A percentile compares a stretch with the other conserved stretches of the same genome.
phyloP scores from a whole-genome alignment of 768 basidiomycete species.

The Serendipita indica region DNA sequence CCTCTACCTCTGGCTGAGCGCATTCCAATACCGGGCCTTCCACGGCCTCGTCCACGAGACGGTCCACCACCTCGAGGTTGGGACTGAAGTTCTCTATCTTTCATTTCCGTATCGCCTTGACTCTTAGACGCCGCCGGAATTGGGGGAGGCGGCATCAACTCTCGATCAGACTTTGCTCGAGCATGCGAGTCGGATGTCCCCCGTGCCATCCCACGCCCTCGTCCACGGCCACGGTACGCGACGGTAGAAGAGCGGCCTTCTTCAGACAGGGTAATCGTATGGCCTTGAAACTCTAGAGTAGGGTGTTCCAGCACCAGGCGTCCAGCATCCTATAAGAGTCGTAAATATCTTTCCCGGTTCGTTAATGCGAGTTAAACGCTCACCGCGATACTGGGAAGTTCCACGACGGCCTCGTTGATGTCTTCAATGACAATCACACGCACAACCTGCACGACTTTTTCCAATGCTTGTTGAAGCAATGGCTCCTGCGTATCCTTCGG shows the following conservation, averaged over 20 bases:
- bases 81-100: neutral
- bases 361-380: slow-evolving; percentile 17
- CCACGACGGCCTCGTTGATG: slow-evolving; percentile 28
- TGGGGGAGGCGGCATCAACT: neutral
- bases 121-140: neutral
- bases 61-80: neutral
- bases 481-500: slow-evolving; percentile 73
- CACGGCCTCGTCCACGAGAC: neutral
- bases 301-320: slow-evolving; percentile 57
- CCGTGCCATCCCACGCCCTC: neutral
- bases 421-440: slow-evolving; percentile 63
- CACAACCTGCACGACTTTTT: slow-evolving; percentile 55
- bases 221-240: neutral
- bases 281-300: slow-evolving; percentile 54
- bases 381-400: slow-evolving; percentile 26
- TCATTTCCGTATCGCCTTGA: neutral
- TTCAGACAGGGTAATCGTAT: slow-evolving; percentile 43
- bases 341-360: neutral
- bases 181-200: neutral
- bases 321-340: slow-evolving; percentile 54
- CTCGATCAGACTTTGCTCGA: neutral
- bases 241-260: slow-evolving; percentile 20
- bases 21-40: neutral
- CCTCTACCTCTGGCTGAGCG: neutral
- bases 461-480: slow-evolving; percentile 74